Base-by-base conservation (phyloP, 2,329 filamentous ascomycete genomes). In the Pseudovirgaria hyperparasitica region DNA sequence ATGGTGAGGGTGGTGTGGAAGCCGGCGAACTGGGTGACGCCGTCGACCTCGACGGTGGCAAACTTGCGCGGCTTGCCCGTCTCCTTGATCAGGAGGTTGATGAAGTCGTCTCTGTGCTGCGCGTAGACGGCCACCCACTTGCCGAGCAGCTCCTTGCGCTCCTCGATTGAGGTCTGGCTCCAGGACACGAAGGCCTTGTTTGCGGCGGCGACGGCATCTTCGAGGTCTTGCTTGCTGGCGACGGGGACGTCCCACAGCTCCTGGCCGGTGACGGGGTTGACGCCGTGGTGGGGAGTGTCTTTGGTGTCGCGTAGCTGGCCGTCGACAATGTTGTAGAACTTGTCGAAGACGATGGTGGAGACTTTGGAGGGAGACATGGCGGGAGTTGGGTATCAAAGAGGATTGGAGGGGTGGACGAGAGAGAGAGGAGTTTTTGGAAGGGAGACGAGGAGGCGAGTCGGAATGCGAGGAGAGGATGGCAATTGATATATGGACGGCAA, bases 261-360 rank as follows among this genome's bases (percentile, higher is more conserved):
- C 34, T 64, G 48, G 14, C 56, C 48, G 6, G 60, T 68, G 3
- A 65, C 49, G 1, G 67, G 67, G 43, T 71, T 69, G 39, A 68
- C 49, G 22, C 58, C 54, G 38, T 60, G 57, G 29, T 63, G 58
- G 9, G 54, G 62, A 28, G 55, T 42, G 26, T 48, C 36, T 15
- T 50, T 37, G 2, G 61, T 63, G 11, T 54, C 44, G 11, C 52
- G 51, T 32, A 61, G 45, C 45, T 66, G 48, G 31, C 63, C 65
- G 35, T 67, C 56, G 36, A 70, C 59, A 29, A 66, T 54, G 49
- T 70, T 71, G 32, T 55, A 52, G 42, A 65, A 70, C 23, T 53
- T 62, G 34, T 56, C 45, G 31, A 54, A 57, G 18, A 55, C 42
- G 32, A 53, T 33, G 23, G 37, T 45, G 26, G 49, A 48, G 11